Evolutionary conservation across 2,329 filamentous ascomycete genomes (phyloP).

Genomic region (Talaromyces sp.): DNA sequence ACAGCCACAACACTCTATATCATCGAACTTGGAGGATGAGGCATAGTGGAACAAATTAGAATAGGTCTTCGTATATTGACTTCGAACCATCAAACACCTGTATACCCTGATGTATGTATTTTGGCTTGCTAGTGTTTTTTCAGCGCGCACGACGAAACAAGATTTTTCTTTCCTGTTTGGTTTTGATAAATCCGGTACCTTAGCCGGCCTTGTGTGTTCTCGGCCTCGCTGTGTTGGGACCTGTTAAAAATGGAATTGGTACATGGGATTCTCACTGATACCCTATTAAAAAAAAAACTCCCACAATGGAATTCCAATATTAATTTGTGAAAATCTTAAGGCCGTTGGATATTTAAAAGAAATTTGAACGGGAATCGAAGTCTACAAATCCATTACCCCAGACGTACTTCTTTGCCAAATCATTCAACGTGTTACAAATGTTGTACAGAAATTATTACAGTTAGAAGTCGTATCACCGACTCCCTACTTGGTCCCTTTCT

Average conservation of each 20-base stretch:
- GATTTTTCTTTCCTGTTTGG: background rate
- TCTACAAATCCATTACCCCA: background rate
- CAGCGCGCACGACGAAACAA: background rate
- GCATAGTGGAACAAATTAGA: background rate
- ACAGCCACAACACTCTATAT: background rate
- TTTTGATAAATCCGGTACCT: background rate
- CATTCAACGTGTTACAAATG: background rate
- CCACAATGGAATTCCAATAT: background rate
- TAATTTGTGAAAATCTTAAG: background rate
- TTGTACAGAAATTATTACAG: background rate
- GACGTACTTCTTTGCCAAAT: background rate
- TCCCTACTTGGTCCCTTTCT: constrained; percentile 11
- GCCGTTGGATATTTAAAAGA: background rate
- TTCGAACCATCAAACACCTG: background rate
- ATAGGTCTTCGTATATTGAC: constrained; percentile 1
- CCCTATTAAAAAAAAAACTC: background rate
- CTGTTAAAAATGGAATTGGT: background rate
- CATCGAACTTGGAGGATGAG: constrained; percentile 1
- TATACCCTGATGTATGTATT: constrained; percentile 12
- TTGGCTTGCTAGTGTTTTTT: background rate
- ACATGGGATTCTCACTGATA: background rate
- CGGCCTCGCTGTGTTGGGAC: background rate
- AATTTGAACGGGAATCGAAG: background rate
- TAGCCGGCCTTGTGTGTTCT: background rate
- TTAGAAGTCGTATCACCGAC: background rate